Evolutionary conservation across 139 green algal species (phyloP).

Genomic region (Parachlorella kessleri): DNA sequence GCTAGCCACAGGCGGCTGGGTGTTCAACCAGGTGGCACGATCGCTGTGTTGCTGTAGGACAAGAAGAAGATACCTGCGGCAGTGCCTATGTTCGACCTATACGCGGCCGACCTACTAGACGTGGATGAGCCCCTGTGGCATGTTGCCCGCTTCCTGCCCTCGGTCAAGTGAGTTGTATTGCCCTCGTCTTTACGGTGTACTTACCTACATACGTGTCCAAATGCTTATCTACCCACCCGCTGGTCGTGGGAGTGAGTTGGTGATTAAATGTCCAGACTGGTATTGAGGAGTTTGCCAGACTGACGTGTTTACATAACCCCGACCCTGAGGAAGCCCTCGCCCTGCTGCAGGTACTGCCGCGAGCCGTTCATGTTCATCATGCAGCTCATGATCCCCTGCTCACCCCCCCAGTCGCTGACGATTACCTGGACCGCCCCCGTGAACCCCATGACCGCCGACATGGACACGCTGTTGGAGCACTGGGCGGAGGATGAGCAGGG

Average conservation of each 20-base stretch:
- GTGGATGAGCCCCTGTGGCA: conserved; percentile 55
- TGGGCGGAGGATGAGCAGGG: conserved; percentile 26
- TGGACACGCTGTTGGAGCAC: conserved; percentile 22
- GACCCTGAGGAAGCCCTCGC: too few relatives aligned
- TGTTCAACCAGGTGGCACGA: too few relatives aligned
- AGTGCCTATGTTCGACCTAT: conserved; percentile 64
- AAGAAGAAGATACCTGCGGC: conserved; percentile 60
- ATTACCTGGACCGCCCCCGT: conserved; percentile 54
- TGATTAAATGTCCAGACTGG: too few relatives aligned
- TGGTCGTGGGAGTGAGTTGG: too few relatives aligned
- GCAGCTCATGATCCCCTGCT: conserved; percentile 69
- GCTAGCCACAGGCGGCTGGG: too few relatives aligned
- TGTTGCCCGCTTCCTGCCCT: conserved; percentile 55
- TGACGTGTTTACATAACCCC: too few relatives aligned
- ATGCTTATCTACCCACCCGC: too few relatives aligned
- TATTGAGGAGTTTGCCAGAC: too few relatives aligned
- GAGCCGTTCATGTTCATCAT: conserved; percentile 69
- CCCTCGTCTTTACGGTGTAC: too few relatives aligned
- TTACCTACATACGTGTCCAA: too few relatives aligned
- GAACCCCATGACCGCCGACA: conserved; percentile 22
- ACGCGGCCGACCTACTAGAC: conserved; percentile 57
- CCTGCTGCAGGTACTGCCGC: conserved; percentile 54
- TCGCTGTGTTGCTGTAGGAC: too few relatives aligned
- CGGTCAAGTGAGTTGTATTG: conserved; percentile 38
- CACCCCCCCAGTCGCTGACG: conserved; percentile 35